Conservation (phyloP, 148 eudicot genomes). For the Rhododendron henanense region DNA sequence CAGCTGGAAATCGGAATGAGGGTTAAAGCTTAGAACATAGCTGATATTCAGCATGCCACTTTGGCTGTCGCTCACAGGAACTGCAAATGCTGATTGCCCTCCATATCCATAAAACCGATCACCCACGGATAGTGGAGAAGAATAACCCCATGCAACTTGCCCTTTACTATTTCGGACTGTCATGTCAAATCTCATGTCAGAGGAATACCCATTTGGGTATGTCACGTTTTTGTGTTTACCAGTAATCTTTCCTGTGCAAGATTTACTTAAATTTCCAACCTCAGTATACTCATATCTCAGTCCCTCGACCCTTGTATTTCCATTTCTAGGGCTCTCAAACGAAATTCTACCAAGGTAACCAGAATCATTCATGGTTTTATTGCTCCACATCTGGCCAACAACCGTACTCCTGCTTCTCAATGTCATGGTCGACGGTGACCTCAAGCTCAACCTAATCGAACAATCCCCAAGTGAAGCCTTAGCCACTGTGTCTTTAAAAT, state of each 20-base stretch:
- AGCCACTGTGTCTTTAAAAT: conserved; percentile 27
- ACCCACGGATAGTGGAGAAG: conserved; percentile 60
- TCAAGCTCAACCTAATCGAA: conserved; percentile 63
- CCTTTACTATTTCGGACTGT: conserved; percentile 43
- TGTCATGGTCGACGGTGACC: conserved; percentile 46
- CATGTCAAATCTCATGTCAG: conserved; percentile 80
- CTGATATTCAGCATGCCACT: conserved; percentile 45
- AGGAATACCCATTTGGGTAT: conserved; percentile 57
- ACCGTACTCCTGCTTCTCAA: conserved; percentile 58
- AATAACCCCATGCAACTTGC: conserved; percentile 47
- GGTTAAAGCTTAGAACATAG: conserved; percentile 39
- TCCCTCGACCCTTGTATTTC: conserved; percentile 25
- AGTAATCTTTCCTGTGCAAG: conserved; percentile 37
- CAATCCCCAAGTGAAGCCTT: conserved; percentile 67
- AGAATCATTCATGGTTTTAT: conserved; percentile 36
- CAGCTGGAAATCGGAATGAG: conserved; percentile 31
- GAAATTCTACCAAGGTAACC: conserved; percentile 55
- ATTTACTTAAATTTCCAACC: conserved; percentile 29
- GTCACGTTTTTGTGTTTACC: conserved; percentile 28
- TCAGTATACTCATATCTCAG: conserved; percentile 58
- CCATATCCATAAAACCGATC: conserved; percentile 35
- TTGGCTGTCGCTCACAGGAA: conserved; percentile 23
- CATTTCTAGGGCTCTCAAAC: conserved; percentile 39
- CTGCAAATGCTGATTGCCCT: background rate
- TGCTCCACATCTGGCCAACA: conserved; percentile 79